phyloP scores from a whole-genome alignment of 352 stramenopile species.

The Phytopythium delawarense region DNA sequence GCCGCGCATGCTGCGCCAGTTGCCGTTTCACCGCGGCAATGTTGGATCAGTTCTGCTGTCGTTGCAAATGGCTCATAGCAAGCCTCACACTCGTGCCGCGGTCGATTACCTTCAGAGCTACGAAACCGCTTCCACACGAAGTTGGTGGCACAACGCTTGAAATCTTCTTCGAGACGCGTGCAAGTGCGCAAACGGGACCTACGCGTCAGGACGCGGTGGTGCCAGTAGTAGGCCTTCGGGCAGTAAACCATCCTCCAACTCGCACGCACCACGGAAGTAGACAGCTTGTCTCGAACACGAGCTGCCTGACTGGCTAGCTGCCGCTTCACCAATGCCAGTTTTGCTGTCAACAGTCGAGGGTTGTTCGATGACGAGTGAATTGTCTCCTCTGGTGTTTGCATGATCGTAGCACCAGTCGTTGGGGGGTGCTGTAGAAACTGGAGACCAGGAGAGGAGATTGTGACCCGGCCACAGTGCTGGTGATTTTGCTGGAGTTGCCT shows the following conservation, averaged over 20 bases:
- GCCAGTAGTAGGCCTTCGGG: constrained; percentile 5
- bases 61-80: constrained; percentile 7
- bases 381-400: not conserved
- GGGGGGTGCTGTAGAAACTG: not conserved
- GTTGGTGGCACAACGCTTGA: not conserved
- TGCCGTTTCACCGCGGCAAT: not conserved
- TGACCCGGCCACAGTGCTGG: not conserved
- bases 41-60: not conserved
- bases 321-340: not conserved
- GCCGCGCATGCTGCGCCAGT: not conserved
- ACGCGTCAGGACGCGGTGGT: not conserved
- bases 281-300: not conserved
- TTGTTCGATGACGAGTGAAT: not conserved
- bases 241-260: not conserved
- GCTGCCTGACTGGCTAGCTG: not conserved
- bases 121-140: not conserved
- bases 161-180: not conserved
- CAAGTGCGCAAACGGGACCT: not conserved
- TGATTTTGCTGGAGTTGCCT: not conserved
- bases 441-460: not conserved
- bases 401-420: not conserved
- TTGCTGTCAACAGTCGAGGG: not conserved
- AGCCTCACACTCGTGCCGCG: not conserved
- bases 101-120: not conserved
- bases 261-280: not conserved